Base-by-base conservation (phyloP, 2,329 filamentous ascomycete genomes). In the Ustilaginoidea virens region DNA sequence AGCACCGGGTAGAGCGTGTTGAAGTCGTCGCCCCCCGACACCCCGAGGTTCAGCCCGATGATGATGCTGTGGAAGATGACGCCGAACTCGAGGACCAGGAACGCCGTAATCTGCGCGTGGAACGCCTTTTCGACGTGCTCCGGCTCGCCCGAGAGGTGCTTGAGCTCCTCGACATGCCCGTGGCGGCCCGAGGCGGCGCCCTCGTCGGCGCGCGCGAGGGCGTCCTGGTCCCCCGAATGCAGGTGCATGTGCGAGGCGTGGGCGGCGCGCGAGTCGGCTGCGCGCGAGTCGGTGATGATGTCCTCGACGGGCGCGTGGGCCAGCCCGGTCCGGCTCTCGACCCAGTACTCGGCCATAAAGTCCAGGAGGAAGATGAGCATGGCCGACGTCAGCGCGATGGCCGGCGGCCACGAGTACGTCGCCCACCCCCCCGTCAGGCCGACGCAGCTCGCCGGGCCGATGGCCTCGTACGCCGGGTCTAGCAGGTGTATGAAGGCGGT, bases 401-500 rank as follows among this genome's bases (percentile, higher is more conserved):
- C 64, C 0, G 63, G 60, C 2, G 57, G 56, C 65, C 66, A 70
- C 0, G 57, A 51, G 45, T 65, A 71, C 11, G 49, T 39, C 0
- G 52, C 56, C 59, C 66, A 70, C 25, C 54, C 50, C 1, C 58
- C 62, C 0, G 65, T 69, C 52, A 66, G 38, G 17, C 54, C 55
- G 5, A 58, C 52, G 30, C 55, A 58, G 5, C 49, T 49, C 1
- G 38, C 39, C 1, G 54, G 52, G 4, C 53, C 53, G 4, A 66
- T 45, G 9, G 80, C 80, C 33, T 85, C 78, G 34, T 80, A 70
- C 4, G 87, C 86, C 0, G 87, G 86, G 1, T 74, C 76, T 8
- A 96, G 65, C 2, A 87, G 60, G 51, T 94, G 87, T 51, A 94
- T 86, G 50, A 92, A 93, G 0, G 86, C 82, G 2, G 87, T 96